phyloP scores from a whole-genome alignment of 2,329 filamentous ascomycete species.

The Beauveria bassiana region DNA sequence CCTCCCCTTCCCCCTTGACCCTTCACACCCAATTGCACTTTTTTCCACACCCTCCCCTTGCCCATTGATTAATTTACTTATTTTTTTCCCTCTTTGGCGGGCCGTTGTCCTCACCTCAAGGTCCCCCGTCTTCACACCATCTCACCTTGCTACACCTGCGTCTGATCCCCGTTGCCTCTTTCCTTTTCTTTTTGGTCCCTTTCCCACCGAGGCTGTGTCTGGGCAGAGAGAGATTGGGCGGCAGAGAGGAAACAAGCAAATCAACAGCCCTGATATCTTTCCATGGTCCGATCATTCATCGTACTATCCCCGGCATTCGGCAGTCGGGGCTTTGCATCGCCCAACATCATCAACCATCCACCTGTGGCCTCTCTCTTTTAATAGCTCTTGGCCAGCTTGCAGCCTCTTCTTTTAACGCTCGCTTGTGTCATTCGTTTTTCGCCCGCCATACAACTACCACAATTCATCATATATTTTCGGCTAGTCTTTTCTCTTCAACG shows the following conservation, averaged over 20 bases:
- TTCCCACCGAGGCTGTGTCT: neutral
- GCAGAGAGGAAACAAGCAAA: neutral
- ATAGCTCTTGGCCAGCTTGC: neutral
- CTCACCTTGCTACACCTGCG: slow-evolving; percentile 7
- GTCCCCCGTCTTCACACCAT: neutral
- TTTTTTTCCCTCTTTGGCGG: slow-evolving; percentile 1
- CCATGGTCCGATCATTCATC: neutral
- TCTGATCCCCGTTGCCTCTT: neutral
- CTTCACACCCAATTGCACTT: neutral
- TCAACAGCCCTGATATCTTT: neutral
- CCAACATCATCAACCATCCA: neutral
- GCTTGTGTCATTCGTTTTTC: slow-evolving; percentile 6
- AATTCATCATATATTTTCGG: neutral
- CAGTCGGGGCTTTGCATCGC: neutral
- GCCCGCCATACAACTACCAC: neutral
- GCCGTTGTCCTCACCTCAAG: slow-evolving; percentile 8
- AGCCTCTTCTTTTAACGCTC: neutral
- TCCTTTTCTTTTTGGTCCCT: neutral
- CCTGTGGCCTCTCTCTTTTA: neutral
- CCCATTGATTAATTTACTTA: neutral
- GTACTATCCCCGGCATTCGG: neutral
- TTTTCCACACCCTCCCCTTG: slow-evolving; percentile 1
- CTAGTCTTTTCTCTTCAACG: neutral
- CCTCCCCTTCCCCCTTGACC: neutral
- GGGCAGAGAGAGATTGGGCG: neutral